Percentiles rank a stretch among this genome's conserved stretches.
Conservation (phyloP, 208 protist genomes). For the Trypanosoma brucei region DNA sequence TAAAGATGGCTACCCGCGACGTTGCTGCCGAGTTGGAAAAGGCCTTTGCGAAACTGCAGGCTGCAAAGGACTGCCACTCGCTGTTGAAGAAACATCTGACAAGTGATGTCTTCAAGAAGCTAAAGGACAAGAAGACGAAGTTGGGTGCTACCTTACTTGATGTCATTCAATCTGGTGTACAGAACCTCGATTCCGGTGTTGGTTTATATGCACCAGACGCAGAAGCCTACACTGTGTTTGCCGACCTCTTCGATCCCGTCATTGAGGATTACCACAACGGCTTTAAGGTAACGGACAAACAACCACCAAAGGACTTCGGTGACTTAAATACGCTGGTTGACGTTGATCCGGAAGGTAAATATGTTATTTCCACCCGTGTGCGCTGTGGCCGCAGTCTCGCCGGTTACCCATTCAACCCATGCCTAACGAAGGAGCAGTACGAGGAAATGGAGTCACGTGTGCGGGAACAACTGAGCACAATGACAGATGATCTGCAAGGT, state of each 20-base stretch:
- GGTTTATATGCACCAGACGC: slow-evolving; percentile 46
- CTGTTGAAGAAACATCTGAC: slow-evolving; percentile 44
- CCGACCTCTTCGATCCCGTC: slow-evolving; percentile 37
- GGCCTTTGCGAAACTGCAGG: slow-evolving; percentile 19
- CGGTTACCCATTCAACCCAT: slow-evolving; percentile 42
- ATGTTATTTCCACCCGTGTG: slow-evolving; percentile 42
- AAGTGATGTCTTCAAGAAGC: slow-evolving; percentile 28
- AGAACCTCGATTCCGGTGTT: slow-evolving; percentile 38
- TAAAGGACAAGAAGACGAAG: slow-evolving; percentile 27
- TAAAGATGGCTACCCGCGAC: slow-evolving; percentile 1
- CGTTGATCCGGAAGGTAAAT: slow-evolving; percentile 42
- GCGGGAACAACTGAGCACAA: slow-evolving; percentile 22
- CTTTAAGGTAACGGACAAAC: slow-evolving; percentile 38
- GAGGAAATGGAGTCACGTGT: slow-evolving; percentile 34
- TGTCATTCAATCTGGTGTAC: slow-evolving; percentile 45
- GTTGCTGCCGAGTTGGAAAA: slow-evolving; percentile 15
- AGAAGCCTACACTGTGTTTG: slow-evolving; percentile 42
- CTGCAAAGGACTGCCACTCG: slow-evolving; percentile 25
- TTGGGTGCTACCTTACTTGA: slow-evolving; percentile 37
- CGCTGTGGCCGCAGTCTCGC: slow-evolving; percentile 36
- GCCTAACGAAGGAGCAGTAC: slow-evolving; percentile 30
- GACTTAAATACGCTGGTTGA: slow-evolving; percentile 22
- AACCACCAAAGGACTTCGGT: slow-evolving; percentile 41
- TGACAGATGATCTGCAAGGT: slow-evolving; percentile 40
- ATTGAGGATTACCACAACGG: slow-evolving; percentile 49